A percentile compares a stretch with the other conserved stretches of the same genome.
These are phyloP conservation scores for Verticillium dahliae DNA, from an alignment of 2,329 filamentous ascomycete genomes.

Conservation along the genomic window DNA sequence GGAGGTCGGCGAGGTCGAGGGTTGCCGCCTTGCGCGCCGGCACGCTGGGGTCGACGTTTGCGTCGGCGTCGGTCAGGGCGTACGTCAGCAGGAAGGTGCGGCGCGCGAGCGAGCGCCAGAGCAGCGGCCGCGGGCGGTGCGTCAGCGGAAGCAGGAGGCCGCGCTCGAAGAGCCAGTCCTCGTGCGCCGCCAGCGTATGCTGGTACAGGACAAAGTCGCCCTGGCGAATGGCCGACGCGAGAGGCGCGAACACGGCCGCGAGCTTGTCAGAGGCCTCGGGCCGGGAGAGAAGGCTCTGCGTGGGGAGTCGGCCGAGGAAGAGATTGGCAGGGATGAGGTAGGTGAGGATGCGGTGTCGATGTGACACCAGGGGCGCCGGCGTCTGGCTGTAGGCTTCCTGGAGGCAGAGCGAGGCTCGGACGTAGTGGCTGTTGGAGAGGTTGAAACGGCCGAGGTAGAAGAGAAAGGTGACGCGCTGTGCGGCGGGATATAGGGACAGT, in stretches of 20 bases:
- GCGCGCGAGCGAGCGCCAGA: conserved; percentile 78
- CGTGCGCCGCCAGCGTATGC: conserved; percentile 55
- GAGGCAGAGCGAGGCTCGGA: conserved; percentile 66
- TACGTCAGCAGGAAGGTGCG: conserved; percentile 75
- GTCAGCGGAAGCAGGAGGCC: conserved; percentile 70
- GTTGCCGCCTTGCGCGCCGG: conserved; percentile 61
- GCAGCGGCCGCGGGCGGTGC: conserved; percentile 70
- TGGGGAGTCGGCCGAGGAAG: conserved; percentile 78
- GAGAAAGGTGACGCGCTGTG: conserved; percentile 84
- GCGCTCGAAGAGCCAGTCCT: conserved; percentile 68
- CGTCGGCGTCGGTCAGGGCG: conserved; percentile 51
- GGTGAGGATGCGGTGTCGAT: conserved; percentile 73
- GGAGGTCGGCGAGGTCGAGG: conserved; percentile 64
- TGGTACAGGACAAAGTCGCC: conserved; percentile 74
- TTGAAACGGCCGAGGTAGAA: conserved; percentile 92
- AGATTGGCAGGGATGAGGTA: conserved; percentile 80
- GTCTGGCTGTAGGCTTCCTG: conserved; percentile 74
- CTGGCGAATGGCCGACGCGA: conserved; percentile 64
- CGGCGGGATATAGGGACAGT: conserved; percentile 72
- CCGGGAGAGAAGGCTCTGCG: conserved; percentile 54
- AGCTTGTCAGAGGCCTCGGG: conserved; percentile 63
- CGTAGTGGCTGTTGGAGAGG: conserved; percentile 78
- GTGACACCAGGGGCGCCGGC: conserved; percentile 54
- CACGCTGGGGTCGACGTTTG: conserved; percentile 26
- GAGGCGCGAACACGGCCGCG: conserved; percentile 59